phyloP scores from a whole-genome alignment of 1,284 basidiomycete genomes.

The Sporisorium exsertum region DNA sequence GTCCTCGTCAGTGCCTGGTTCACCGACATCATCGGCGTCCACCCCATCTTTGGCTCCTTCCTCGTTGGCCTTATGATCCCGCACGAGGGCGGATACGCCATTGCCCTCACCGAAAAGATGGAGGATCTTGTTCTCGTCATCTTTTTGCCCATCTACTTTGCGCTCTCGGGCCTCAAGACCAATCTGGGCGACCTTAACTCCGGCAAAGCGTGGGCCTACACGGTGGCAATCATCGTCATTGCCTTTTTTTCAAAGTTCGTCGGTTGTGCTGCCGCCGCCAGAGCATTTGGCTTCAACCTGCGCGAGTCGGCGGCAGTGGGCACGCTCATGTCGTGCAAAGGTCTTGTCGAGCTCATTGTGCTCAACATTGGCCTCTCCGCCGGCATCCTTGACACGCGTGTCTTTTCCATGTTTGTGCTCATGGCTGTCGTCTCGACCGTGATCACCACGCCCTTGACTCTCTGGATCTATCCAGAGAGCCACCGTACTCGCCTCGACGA shows the following conservation, averaged over 20 bases:
- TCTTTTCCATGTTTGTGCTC: slow-evolving; percentile 87
- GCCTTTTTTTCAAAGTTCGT: slow-evolving; percentile 81
- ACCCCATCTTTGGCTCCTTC: slow-evolving; percentile 87
- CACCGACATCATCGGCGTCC: slow-evolving; percentile 89
- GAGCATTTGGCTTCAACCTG: slow-evolving; percentile 77
- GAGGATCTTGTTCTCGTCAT: slow-evolving; percentile 70
- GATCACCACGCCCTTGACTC: slow-evolving; percentile 87
- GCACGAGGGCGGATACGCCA: slow-evolving; percentile 81
- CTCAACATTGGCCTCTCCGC: slow-evolving; percentile 87
- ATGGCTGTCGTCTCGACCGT: slow-evolving; percentile 87
- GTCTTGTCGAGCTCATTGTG: slow-evolving; percentile 81
- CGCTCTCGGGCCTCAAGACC: slow-evolving; percentile 83
- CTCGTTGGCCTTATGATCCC: slow-evolving; percentile 88
- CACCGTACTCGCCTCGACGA: slow-evolving; percentile 47
- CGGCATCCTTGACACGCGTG: slow-evolving; percentile 79
- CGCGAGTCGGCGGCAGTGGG: slow-evolving; percentile 88
- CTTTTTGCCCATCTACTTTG: slow-evolving; percentile 87
- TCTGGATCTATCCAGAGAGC: slow-evolving; percentile 78
- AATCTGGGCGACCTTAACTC: slow-evolving; percentile 76
- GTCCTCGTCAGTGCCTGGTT: slow-evolving; percentile 84
- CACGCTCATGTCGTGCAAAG: slow-evolving; percentile 92
- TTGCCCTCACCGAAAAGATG: slow-evolving; percentile 75
- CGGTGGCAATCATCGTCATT: slow-evolving; percentile 81
- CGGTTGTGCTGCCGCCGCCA: slow-evolving; percentile 74
- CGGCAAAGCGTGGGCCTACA: slow-evolving; percentile 83